Conservation (phyloP, 202 grass and related monocot species). For the Saccharum hybrid region DNA sequence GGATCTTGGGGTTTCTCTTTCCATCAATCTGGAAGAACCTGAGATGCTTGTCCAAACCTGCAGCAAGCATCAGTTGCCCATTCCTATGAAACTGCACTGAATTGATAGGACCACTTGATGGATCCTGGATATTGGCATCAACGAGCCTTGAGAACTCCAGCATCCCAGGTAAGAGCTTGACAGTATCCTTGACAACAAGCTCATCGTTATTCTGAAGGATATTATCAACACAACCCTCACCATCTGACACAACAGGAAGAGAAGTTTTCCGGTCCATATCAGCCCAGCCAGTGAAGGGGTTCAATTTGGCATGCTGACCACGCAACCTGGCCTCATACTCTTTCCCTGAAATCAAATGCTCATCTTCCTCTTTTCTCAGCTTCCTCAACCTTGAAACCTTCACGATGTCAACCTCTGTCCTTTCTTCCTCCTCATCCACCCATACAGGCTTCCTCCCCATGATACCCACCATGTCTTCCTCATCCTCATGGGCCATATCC, state of each 20-base stretch:
- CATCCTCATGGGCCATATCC: constrained; percentile 13
- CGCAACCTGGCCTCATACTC: constrained; percentile 70
- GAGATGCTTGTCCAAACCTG: constrained; percentile 70
- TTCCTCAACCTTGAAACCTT: constrained; percentile 75
- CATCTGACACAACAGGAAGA: not conserved
- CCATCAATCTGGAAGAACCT: constrained; percentile 88
- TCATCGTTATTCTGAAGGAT: constrained; percentile 39
- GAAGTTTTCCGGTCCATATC: constrained; percentile 41
- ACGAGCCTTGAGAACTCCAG: constrained; percentile 77
- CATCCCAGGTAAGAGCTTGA: constrained; percentile 69
- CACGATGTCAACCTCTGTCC: constrained; percentile 58
- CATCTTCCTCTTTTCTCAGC: constrained; percentile 64
- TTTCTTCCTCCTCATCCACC: constrained; percentile 82
- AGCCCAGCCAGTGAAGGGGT: constrained; percentile 68
- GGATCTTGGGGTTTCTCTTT: constrained; percentile 73
- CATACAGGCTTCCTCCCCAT: constrained; percentile 60
- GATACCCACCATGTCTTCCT: constrained; percentile 7
- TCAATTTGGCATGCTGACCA: constrained; percentile 69
- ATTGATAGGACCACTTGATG: constrained; percentile 65
- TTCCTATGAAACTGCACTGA: constrained; percentile 90
- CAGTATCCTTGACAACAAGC: constrained; percentile 56
- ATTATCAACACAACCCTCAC: constrained; percentile 32
- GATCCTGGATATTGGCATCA: constrained; percentile 73
- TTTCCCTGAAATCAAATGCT: constrained; percentile 63
- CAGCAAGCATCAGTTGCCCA: constrained; percentile 72